Percentiles rank a stretch among this genome's conserved stretches.
Conservation (phyloP, 140 eudicot genomes). For the Oenanthe javanica region DNA sequence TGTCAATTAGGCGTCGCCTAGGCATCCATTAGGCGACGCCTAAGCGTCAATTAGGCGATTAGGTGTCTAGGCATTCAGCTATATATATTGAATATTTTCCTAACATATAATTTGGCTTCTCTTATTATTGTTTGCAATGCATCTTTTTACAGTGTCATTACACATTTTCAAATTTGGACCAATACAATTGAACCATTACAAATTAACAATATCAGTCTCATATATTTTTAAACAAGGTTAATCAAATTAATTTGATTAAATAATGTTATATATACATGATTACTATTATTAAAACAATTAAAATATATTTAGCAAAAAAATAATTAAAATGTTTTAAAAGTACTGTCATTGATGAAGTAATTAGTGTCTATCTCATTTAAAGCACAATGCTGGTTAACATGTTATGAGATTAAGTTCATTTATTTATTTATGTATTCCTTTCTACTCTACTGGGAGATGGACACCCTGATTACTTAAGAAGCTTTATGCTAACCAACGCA, state of each 20-base stretch:
- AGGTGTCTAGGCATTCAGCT: too few relatives aligned
- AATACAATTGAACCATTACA: not conserved
- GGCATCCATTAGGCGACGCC: not conserved
- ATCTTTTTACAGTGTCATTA: not conserved
- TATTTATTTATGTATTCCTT: not conserved
- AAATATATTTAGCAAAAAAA: not conserved
- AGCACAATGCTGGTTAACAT: not conserved
- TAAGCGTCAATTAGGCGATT: not conserved
- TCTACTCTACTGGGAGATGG: not conserved
- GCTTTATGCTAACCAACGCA: not conserved
- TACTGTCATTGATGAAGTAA: not conserved
- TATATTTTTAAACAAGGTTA: not conserved
- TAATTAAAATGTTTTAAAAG: not conserved
- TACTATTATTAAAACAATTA: not conserved
- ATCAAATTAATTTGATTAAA: too few relatives aligned
- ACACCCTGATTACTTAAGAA: not conserved
- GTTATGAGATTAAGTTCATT: not conserved
- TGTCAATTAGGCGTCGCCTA: not conserved
- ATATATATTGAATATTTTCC: not conserved
- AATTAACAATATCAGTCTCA: not conserved
- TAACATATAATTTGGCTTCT: not conserved
- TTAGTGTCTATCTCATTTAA: not conserved
- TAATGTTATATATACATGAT: not conserved
- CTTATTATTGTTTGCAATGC: not conserved
- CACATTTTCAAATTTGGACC: not conserved